Percentiles rank a stretch among this genome's conserved stretches.
These are phyloP conservation scores for Fagus crenata DNA, from an alignment of 306 rosid species.

Conservation along the genomic window DNA sequence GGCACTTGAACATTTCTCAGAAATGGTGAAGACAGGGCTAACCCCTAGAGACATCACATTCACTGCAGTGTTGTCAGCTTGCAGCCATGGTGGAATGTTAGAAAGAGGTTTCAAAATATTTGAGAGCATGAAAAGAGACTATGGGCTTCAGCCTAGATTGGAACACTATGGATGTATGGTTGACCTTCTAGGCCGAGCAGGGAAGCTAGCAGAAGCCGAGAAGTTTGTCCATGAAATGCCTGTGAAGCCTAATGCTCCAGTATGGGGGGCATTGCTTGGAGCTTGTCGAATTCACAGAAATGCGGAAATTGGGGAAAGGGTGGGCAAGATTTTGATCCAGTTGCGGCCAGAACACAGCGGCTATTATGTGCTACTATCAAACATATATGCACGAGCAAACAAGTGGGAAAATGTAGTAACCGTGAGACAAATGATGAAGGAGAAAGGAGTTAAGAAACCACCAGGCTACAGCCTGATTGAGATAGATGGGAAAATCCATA, in stretches of 20 bases:
- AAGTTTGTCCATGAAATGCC: conserved; percentile 48
- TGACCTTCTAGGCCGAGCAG: conserved; percentile 49
- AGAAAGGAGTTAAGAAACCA: conserved; percentile 40
- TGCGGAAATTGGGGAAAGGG: conserved; percentile 39
- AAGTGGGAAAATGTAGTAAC: conserved; percentile 45
- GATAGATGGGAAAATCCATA: conserved; percentile 46
- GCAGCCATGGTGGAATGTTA: conserved; percentile 45
- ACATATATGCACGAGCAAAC: conserved; percentile 43
- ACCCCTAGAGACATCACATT: conserved; percentile 43
- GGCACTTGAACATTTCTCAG: conserved; percentile 34
- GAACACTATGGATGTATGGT: conserved; percentile 54
- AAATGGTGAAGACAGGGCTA: conserved; percentile 32
- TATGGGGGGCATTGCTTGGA: conserved; percentile 53
- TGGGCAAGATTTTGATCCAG: conserved; percentile 45
- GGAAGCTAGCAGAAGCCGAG: conserved; percentile 49
- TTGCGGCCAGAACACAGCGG: conserved; percentile 52
- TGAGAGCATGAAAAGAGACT: conserved; percentile 38
- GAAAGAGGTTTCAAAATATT: conserved; percentile 37
- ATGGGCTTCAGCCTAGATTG: conserved; percentile 41
- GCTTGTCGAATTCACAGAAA: conserved; percentile 50
- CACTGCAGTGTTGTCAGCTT: conserved; percentile 47
- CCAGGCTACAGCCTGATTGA: conserved; percentile 47
- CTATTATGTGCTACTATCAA: conserved; percentile 46
- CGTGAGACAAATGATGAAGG: conserved; percentile 43
- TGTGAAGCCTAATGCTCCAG: conserved; percentile 44